phyloP scores from a whole-genome alignment of 441 rosid genomes.

The Adansonia gregorii region DNA sequence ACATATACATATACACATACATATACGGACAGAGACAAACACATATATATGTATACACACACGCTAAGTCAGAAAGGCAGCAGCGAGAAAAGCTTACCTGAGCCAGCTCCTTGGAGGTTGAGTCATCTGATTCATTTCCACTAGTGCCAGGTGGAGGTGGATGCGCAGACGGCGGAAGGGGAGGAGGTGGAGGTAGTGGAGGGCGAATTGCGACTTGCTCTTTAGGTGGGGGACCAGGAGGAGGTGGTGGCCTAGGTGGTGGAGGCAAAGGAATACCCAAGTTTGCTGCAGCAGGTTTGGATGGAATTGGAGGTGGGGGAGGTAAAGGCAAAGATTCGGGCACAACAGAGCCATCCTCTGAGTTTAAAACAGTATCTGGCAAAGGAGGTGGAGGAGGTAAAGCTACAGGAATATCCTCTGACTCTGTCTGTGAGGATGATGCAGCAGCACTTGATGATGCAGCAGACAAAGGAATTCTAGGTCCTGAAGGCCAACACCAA shows the following conservation, averaged over 20 bases:
- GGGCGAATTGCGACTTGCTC: slow-evolving; percentile 54
- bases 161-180: slow-evolving; percentile 55
- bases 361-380: slow-evolving; percentile 52
- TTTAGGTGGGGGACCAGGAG: slow-evolving; percentile 86
- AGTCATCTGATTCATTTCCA: slow-evolving; percentile 51
- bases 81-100: slow-evolving; percentile 45
- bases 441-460: slow-evolving; percentile 64
- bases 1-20: neutral
- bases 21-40: too few species aligned
- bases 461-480: slow-evolving; percentile 71
- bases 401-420: slow-evolving; percentile 60
- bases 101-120: slow-evolving; percentile 46
- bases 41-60: too few species aligned
- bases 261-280: slow-evolving; percentile 63
- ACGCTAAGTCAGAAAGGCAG: neutral
- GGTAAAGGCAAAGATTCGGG: slow-evolving; percentile 71
- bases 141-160: slow-evolving; percentile 67
- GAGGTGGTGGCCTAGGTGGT: slow-evolving; percentile 76
- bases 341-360: slow-evolving; percentile 46
- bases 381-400: slow-evolving; percentile 69
- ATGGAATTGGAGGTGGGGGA: slow-evolving; percentile 88
- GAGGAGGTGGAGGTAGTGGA: slow-evolving; percentile 76
- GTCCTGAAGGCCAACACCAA: slow-evolving; percentile 52
- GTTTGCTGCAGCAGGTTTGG: slow-evolving; percentile 49
- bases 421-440: slow-evolving; percentile 56